These are phyloP conservation scores for Lagenidium sp. DNA, from an alignment of 352 stramenopile species.

Conservation along the genomic window DNA sequence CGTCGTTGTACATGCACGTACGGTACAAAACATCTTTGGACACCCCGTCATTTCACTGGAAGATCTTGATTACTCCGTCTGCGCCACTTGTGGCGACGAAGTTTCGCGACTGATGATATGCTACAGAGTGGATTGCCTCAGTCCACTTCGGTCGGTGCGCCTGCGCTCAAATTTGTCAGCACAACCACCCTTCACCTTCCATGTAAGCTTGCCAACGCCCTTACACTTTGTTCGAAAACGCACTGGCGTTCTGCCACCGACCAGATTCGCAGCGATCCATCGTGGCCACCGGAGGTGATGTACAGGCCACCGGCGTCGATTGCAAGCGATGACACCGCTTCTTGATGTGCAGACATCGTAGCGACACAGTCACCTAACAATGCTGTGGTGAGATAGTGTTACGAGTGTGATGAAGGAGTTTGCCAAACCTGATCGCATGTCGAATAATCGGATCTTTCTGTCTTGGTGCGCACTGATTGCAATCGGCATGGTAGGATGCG, in stretches of 20 bases:
- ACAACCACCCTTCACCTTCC: not conserved
- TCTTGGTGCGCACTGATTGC: slow-evolving; percentile 78
- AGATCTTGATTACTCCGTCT: slow-evolving; percentile 84
- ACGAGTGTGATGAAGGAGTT: not conserved
- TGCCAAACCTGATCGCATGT: slow-evolving; percentile 58
- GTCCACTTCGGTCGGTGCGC: slow-evolving; percentile 73
- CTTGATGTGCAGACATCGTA: slow-evolving; percentile 69
- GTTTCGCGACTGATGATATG: slow-evolving; percentile 70
- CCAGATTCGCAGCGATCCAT: slow-evolving; percentile 80
- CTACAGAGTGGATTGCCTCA: slow-evolving; percentile 68
- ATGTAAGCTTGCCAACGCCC: not conserved
- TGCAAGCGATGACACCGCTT: slow-evolving; percentile 71
- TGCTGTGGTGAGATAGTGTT: not conserved
- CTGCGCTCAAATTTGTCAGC: slow-evolving; percentile 8
- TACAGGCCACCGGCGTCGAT: slow-evolving; percentile 72
- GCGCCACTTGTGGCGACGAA: slow-evolving; percentile 73
- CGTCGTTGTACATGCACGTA: slow-evolving; percentile 5
- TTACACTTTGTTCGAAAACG: slow-evolving; percentile 78
- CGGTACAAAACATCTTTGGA: too few relatives aligned
- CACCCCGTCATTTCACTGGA: too few relatives aligned
- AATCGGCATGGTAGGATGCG: slow-evolving; percentile 79
- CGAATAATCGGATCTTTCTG: slow-evolving; percentile 78
- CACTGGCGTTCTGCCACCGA: slow-evolving; percentile 74
- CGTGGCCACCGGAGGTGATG: slow-evolving; percentile 67
- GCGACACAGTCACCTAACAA: slow-evolving; percentile 62